These are phyloP conservation scores for Fraxinus velutina DNA, from an alignment of 305 asterid species.

Conservation along the genomic window DNA sequence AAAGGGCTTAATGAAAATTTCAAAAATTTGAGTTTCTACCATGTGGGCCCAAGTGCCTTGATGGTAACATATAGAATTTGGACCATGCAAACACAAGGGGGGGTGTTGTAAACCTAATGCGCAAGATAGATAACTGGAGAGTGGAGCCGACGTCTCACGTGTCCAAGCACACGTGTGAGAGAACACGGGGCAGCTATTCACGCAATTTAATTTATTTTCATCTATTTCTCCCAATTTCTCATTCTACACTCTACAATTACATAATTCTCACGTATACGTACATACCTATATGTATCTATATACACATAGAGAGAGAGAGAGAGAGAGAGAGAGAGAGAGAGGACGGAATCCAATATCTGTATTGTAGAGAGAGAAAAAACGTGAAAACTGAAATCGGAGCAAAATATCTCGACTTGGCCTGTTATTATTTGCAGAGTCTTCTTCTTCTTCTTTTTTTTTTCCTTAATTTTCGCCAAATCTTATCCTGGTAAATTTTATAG, in stretches of 20 bases:
- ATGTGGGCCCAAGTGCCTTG: not conserved
- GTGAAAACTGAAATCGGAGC: conserved; percentile 5
- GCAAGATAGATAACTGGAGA: not conserved
- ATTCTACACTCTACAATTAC: not conserved
- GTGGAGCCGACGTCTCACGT: not conserved
- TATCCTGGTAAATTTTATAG: not conserved
- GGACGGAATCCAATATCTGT: conserved; percentile 10
- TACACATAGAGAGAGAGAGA: not conserved
- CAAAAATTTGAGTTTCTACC: not conserved
- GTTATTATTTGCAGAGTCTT: not conserved
- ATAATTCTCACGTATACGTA: not conserved
- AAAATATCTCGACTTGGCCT: conserved; percentile 2
- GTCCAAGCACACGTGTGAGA: not conserved
- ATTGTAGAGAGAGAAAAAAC: not conserved
- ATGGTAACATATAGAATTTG: not conserved
- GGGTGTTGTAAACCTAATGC: not conserved
- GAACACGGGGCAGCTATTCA: not conserved
- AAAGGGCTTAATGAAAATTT: not conserved
- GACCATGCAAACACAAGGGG: not conserved
- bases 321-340: too few species aligned
- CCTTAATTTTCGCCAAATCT: conserved; percentile 1
- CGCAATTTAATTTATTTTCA: not conserved
- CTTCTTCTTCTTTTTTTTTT: not conserved
- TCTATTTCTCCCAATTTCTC: not conserved
- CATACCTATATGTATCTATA: not conserved